A percentile compares a stretch with the other conserved stretches of the same genome.
These are phyloP conservation scores for Nakaseomyces bracarensis DNA, from an alignment of 1,139 yeast genomes.

Conservation along the genomic window DNA sequence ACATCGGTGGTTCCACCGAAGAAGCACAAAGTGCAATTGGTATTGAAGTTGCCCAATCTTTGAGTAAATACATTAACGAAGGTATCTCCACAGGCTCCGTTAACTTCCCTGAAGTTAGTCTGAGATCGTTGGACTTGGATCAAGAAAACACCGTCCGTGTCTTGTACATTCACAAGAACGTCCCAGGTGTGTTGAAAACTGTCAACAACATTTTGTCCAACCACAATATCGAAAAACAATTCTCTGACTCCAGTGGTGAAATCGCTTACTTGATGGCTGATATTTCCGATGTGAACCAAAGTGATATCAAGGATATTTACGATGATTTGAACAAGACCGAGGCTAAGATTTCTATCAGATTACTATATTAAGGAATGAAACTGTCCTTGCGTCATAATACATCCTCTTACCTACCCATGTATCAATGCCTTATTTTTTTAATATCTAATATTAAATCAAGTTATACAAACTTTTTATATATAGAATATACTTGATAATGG, in stretches of 20 bases:
- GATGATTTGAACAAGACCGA: conserved; percentile 86
- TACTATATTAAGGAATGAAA: conserved; percentile 52
- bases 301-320: conserved; percentile 77
- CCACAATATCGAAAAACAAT: conserved; percentile 96
- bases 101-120: conserved; percentile 95
- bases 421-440: neutral
- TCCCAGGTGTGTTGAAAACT: conserved; percentile 97
- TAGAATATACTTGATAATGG: no score
- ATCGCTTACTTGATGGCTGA: conserved; percentile 98
- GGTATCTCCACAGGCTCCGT: conserved; percentile 96
- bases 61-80: conserved; percentile 88
- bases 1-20: conserved; percentile 98
- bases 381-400: neutral
- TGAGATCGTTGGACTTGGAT: conserved; percentile 83
- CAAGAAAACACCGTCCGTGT: conserved; percentile 88
- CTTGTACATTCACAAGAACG: conserved; percentile 91
- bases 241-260: conserved; percentile 90
- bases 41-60: conserved; percentile 80
- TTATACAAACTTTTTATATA: no score
- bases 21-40: conserved; percentile 99
- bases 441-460: no score
- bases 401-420: neutral
- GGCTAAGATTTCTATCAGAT: conserved; percentile 83
- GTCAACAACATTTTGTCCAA: conserved; percentile 92
- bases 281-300: conserved; percentile 73